Evolutionary conservation across 106 monocot species (phyloP).

Genomic region (Dendrobium nobile): DNA sequence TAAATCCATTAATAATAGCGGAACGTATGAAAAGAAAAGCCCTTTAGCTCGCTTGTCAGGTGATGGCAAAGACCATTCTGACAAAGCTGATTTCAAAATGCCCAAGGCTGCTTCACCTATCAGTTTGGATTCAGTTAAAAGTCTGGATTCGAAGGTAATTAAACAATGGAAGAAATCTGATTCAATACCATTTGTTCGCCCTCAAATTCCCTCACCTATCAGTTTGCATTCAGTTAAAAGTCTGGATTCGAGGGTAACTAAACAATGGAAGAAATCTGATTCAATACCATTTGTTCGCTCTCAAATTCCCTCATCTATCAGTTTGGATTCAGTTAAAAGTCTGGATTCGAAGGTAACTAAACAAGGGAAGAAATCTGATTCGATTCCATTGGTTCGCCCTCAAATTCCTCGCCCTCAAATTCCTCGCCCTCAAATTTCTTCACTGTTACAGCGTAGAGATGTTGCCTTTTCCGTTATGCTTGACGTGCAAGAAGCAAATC

Average conservation of each 20-base stretch:
- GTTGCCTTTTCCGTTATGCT: slow-evolving; percentile 34
- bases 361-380: slow-evolving; percentile 62
- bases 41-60: slow-evolving; percentile 38
- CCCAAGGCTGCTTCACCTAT: slow-evolving; percentile 28
- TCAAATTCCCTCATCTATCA: slow-evolving; percentile 19
- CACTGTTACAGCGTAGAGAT: slow-evolving; percentile 50
- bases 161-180: slow-evolving; percentile 75
- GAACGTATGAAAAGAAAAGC: slow-evolving; percentile 29
- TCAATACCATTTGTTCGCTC: slow-evolving; percentile 22
- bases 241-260: slow-evolving; percentile 67
- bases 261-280: slow-evolving; percentile 68
- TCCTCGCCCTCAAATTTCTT: slow-evolving; percentile 20
- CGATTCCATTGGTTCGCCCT: slow-evolving; percentile 21
- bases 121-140: slow-evolving; percentile 71
- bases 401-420: slow-evolving; percentile 15
- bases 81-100: slow-evolving; percentile 36
- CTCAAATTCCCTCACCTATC: slow-evolving; percentile 14
- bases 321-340: slow-evolving; percentile 68
- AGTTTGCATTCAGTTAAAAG: slow-evolving; percentile 71
- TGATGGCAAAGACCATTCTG: slow-evolving; percentile 59
- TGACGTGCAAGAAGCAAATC: slow-evolving; percentile 31
- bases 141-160: slow-evolving; percentile 64
- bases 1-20: slow-evolving; percentile 34
- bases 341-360: slow-evolving; percentile 75
- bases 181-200: slow-evolving; percentile 21